A percentile compares a stretch with the other conserved stretches of the same genome.
These are phyloP conservation scores for Saccharomycopsis sp. DNA, from an alignment of 805 yeast genomes.

Conservation along the genomic window DNA sequence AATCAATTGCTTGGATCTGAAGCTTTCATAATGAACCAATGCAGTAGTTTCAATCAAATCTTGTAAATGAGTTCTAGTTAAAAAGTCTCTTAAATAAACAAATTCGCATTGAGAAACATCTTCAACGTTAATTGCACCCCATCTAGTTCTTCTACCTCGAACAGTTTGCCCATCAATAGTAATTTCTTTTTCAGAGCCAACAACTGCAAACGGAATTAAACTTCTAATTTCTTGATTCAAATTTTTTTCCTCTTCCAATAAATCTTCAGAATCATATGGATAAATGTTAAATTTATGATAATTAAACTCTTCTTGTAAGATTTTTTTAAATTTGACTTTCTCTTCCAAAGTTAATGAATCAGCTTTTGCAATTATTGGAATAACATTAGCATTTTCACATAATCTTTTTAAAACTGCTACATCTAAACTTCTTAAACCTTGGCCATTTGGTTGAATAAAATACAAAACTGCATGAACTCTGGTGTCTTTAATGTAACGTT, in stretches of 20 bases:
- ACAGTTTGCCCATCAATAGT: conserved; percentile 71
- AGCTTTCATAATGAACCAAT: conserved; percentile 80
- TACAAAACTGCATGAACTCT: conserved; percentile 91
- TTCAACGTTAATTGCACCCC: conserved; percentile 92
- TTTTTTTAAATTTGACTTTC: conserved; percentile 69
- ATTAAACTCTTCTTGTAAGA: conserved; percentile 69
- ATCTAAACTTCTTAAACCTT: conserved; percentile 80
- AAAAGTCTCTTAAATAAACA: conserved; percentile 85
- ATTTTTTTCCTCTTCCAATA: conserved; percentile 65
- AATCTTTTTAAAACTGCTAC: conserved; percentile 74
- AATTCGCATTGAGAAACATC: conserved; percentile 95
- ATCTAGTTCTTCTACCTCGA: conserved; percentile 85
- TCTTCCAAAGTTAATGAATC: conserved; percentile 86
- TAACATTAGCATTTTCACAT: conserved; percentile 85
- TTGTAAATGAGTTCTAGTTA: conserved; percentile 91
- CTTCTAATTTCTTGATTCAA: conserved; percentile 68
- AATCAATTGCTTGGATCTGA: conserved; percentile 88
- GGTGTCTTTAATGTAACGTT: conserved; percentile 71
- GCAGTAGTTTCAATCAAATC: conserved; percentile 93
- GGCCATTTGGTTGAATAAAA: conserved; percentile 83
- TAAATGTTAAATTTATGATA: conserved; percentile 69
- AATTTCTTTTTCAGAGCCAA: conserved; percentile 80
- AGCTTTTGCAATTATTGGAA: conserved; percentile 91
- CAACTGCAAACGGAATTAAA: conserved; percentile 87
- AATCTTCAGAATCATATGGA: conserved; percentile 70